These are phyloP conservation scores for Apiospora aurea DNA, from an alignment of 2,329 filamentous ascomycete species.

Conservation along the genomic window DNA sequence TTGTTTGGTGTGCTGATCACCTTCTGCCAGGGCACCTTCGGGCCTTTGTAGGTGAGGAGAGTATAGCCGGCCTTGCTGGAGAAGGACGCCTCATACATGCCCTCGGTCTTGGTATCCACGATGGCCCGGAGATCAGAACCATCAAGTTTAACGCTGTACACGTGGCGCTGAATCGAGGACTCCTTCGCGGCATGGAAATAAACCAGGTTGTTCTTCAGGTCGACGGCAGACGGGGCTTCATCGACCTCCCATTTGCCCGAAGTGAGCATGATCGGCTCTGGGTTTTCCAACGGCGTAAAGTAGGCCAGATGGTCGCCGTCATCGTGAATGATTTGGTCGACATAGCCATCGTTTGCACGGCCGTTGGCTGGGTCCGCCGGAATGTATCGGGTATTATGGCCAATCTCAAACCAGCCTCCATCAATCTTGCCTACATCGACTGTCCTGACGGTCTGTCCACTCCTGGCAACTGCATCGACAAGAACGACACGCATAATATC, in stretches of 20 bases:
- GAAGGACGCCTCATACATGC: conserved; percentile 84
- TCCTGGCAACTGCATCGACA: conserved; percentile 77
- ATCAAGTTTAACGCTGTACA: conserved; percentile 88
- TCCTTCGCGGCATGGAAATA: conserved; percentile 92
- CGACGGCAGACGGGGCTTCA: conserved; percentile 81
- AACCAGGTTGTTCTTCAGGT: conserved; percentile 83
- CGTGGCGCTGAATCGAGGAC: conserved; percentile 86
- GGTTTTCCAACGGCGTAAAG: conserved; percentile 85
- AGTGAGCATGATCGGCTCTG: conserved; percentile 84
- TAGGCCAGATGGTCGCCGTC: conserved; percentile 92
- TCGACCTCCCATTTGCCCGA: conserved; percentile 93
- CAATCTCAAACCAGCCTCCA: conserved; percentile 96
- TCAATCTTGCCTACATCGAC: conserved; percentile 85
- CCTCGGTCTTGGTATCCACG: conserved; percentile 75
- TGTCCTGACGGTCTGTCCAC: conserved; percentile 79
- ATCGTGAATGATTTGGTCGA: conserved; percentile 87
- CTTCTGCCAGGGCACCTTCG: conserved; percentile 88
- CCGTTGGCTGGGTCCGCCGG: conserved; percentile 82
- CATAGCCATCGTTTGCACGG: conserved; percentile 84
- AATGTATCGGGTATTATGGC: conserved; percentile 83
- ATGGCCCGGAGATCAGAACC: conserved; percentile 76
- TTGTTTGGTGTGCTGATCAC: conserved; percentile 84
- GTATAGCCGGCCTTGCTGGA: conserved; percentile 83
- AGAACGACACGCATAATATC: conserved; percentile 88
- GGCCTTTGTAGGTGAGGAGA: conserved; percentile 84